Percentiles rank a stretch among this genome's conserved stretches.
These are phyloP conservation scores for Alternaria metachromatica DNA, from an alignment of 2,329 filamentous ascomycete species.

Conservation along the genomic window DNA sequence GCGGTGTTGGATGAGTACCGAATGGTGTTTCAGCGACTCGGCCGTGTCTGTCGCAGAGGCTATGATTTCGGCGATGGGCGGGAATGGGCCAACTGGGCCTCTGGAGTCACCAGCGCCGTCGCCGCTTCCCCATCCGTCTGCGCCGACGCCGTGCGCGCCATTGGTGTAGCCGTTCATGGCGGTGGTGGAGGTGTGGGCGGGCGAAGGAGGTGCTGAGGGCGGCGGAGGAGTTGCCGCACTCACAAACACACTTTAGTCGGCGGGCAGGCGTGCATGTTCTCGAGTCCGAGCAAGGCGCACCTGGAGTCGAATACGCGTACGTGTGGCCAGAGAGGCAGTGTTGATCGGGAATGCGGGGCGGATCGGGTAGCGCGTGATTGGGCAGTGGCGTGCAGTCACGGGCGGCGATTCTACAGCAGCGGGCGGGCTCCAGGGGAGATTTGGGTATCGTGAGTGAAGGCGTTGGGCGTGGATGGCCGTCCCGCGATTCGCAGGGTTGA, in stretches of 20 bases:
- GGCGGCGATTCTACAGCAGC: background rate
- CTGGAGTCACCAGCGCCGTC: constrained; percentile 30
- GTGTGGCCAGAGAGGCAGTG: constrained; percentile 10
- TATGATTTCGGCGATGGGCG: constrained; percentile 54
- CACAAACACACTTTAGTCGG: constrained; percentile 42
- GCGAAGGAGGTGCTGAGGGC: constrained; percentile 30
- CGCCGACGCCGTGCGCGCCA: constrained; percentile 29
- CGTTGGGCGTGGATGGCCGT: constrained; percentile 1
- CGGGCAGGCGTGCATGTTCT: constrained; percentile 34
- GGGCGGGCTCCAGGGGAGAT: background rate
- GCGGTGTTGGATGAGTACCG: constrained; percentile 27
- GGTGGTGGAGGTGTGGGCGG: constrained; percentile 20
- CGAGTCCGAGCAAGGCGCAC: constrained; percentile 1
- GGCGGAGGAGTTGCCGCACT: constrained; percentile 49
- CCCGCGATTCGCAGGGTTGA: constrained; percentile 8
- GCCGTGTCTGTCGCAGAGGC: constrained; percentile 49
- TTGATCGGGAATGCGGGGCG: constrained; percentile 14
- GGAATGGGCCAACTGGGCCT: constrained; percentile 30
- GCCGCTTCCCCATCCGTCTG: constrained; percentile 34
- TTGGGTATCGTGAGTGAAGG: background rate
- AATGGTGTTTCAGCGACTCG: constrained; percentile 32
- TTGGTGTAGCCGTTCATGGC: constrained; percentile 43
- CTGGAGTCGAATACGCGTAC: constrained; percentile 4
- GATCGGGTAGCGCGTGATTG: constrained; percentile 1
- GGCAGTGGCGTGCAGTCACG: background rate